Base-by-base conservation (phyloP, 495 filamentous ascomycete genomes). In the Talaromyces proteolyticus region DNA sequence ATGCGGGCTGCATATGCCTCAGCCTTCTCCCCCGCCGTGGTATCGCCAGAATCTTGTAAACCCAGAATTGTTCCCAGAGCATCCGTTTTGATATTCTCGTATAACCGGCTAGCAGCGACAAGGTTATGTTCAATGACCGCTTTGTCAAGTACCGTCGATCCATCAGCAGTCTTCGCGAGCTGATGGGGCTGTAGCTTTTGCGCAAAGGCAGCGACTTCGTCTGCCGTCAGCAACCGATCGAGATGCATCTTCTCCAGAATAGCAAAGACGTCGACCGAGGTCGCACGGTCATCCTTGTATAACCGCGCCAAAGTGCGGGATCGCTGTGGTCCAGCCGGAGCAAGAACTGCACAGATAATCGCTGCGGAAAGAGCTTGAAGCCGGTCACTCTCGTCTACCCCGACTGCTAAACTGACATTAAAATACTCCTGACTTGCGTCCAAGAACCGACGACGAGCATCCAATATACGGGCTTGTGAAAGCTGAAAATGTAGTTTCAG, bases 241-340 rank as follows among this genome's bases (percentile, higher is more conserved):
- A 98, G 78, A 63, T 95, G 94, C 81, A 98, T 96, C 71, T 97
- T 97, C 74, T 97, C 94, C 18, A 98, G 73, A 47, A 98, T 96
- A 38, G 79, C 75, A 58, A 86, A 92, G 63, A 96, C 89, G 6
- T 86, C 81, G 3, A 91, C 78, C 41, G 81, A 78, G 2, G 78
- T 68, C 0, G 88, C 79, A 17, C 93, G 82, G 42, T 97, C 94
- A 60, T 98, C 93, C 65, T 96, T 96, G 76, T 96, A 96, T 6
- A 98, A 72, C 49, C 84, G 84, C 3, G 82, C 87, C 6, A 98
- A 75, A 6, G 79, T 79, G 8, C 88, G 77, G 47, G 87, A 89
- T 14, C 93, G 87, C 55, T 84, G 73, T 0, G 93, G 93, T 0
- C 93, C 93, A 4, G 93, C 93, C 0, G 91, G 91, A 0, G 91